Evolutionary conservation across 169 alveolate species (phyloP), one percentile per base, ranked within the genome.

Genomic region (Theileria luwenshuni): DNA sequence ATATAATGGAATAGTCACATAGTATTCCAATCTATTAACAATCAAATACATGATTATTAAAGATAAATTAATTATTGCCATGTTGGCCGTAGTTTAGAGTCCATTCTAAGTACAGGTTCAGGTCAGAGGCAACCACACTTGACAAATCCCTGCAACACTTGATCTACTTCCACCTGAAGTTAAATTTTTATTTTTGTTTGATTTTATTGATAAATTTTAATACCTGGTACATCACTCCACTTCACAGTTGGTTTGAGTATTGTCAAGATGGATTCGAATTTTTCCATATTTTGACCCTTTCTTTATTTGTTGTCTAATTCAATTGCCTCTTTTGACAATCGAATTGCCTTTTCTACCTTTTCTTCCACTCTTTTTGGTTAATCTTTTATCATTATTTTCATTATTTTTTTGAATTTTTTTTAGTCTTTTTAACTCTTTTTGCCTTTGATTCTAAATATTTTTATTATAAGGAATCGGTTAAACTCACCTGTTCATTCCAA

Each of bases 221-320:
- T n/a, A 38, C 45, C 99, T 42, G 98, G 96, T 0, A 97, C 95
- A 85, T 97, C 99, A 47, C 91, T 90, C 99, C 99, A 97, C 76
- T 91, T 93, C 5, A 97, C 96, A 85, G 94, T 94, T 17, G 97
- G 76, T 15, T 84, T 75, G 48, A 69, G 69, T 33, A 69, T 43
- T 35, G 85, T 56, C 49, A 84, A 62, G 62, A 72, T 59, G 17
- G 69, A 75, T 45, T 60, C 67, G 30, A 83, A 48, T 45, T 38
- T 10, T 5, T 38, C 45, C 45, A 38, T 25, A 56, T 32, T 1
- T 81, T 83, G 52, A 81, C 43, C 45, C 85, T 75, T 45, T 43
- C 59, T 17, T 72, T 45, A 52, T 72, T 74, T 76, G 28, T 68
- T 63, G 58, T 72, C 84, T n/a, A 35, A 21, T 13, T 68, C 84